Evolutionary conservation across 305 asterid genomes (phyloP).

Genomic region (Fraxinus baroniana): DNA sequence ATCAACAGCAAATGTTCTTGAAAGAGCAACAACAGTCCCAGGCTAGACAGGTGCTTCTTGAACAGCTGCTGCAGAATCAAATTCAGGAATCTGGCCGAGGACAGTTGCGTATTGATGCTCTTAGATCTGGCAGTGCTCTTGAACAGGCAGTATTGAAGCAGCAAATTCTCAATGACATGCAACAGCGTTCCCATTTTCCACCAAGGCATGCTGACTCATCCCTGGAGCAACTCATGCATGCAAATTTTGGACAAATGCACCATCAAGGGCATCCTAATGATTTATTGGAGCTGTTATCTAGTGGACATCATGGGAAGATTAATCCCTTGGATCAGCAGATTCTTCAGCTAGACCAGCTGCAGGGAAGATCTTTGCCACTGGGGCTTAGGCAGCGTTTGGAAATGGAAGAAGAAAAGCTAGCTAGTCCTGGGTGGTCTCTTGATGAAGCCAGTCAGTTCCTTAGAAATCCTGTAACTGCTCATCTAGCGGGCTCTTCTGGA

Average conservation of each 20-base stretch:
- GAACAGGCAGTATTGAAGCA: constrained; percentile 76
- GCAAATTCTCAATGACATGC: constrained; percentile 70
- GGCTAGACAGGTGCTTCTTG: constrained; percentile 70
- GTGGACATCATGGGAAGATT: constrained; percentile 72
- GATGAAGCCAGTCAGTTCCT: constrained; percentile 74
- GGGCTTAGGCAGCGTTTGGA: constrained; percentile 78
- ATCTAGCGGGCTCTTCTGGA: constrained; percentile 55
- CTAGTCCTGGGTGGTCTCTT: constrained; percentile 57
- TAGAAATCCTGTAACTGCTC: constrained; percentile 54
- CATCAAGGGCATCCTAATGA: constrained; percentile 65
- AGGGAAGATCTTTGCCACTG: constrained; percentile 72
- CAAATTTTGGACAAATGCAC: constrained; percentile 71
- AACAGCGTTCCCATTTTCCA: constrained; percentile 63
- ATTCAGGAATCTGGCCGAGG: constrained; percentile 68
- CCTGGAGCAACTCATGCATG: constrained; percentile 81
- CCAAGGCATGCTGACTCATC: constrained; percentile 72
- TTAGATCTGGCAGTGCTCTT: constrained; percentile 61
- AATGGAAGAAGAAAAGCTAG: constrained; percentile 82
- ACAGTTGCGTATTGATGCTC: constrained; percentile 64
- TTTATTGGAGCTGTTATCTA: constrained; percentile 66
- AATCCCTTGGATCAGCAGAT: constrained; percentile 73
- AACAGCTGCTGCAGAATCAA: constrained; percentile 78
- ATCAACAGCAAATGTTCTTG: constrained; percentile 70
- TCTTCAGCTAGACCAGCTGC: constrained; percentile 73
- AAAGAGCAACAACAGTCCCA: constrained; percentile 81